Evolutionary conservation across 495 filamentous ascomycete species (phyloP), one percentile per base, ranked within the genome.

Genomic region (Oidiodendron maius): DNA sequence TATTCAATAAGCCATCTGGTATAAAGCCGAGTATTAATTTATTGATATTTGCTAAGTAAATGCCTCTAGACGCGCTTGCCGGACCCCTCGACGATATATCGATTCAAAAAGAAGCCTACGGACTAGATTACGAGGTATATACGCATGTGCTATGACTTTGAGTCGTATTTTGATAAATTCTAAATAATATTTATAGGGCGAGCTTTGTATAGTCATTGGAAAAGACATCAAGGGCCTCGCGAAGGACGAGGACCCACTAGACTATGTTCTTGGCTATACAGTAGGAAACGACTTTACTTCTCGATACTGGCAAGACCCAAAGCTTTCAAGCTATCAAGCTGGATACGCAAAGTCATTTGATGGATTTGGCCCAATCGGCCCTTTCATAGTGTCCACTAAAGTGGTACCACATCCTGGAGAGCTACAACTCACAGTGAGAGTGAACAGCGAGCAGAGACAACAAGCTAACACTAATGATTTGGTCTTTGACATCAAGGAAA

Each of bases 221-320:
- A 22, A 43, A 46, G 46, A 42, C 18, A 36, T 15, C 10, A 55
- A 55, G 25, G 42, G 55, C 20, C n/a, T 57, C 12, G n/a, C 44
- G 5, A 32, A 17, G 4, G 8, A 12, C 9, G 37, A 44, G 18
- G 3, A 20, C 40, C 40, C 52, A 12, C 20, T 55, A 11, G 23
- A 37, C 20, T 48, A 55, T 28, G 48, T 59, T 10, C 16, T 52
- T 11, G 56, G 52, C 36, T 59, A 59, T 34, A 55, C 52, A 1
- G 48, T 43, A 2, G 56, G 56, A 28, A 59, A 59, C 48, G 56
- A 59, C 32, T 42, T 59, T 5, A 51, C 52, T 4, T 28, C 43
- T n/a, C 35, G 55, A 3, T 35, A 55, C 25, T 55, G 15, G 12
- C 55, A 58, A 23, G 9, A 37, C 20, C 40, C 39, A 18, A 39